These are phyloP conservation scores for Chlamydomonas sp. DNA, from an alignment of 139 green algal species.

Conservation along the genomic window DNA sequence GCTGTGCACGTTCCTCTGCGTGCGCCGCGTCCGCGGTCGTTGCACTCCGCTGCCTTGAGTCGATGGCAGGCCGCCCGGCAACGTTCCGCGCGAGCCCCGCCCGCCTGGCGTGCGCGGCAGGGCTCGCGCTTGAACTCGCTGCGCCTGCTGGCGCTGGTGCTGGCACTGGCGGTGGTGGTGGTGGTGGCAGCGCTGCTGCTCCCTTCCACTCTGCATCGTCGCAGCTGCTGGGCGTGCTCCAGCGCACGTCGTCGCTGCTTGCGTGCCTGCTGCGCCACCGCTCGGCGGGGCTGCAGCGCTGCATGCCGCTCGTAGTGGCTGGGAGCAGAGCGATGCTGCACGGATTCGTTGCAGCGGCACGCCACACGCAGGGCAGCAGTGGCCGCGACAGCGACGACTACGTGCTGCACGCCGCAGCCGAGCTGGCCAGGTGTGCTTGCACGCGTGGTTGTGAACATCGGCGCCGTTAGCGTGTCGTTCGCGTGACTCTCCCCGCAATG, in stretches of 20 bases:
- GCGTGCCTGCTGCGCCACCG: slow-evolving; percentile 6
- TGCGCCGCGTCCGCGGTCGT: neutral
- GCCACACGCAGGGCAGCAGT: neutral
- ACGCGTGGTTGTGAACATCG: neutral
- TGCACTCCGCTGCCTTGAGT: slow-evolving; percentile 2
- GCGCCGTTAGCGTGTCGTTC: too few species aligned
- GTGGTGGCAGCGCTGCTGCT: neutral
- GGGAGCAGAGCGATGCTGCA: neutral
- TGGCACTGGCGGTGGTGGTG: neutral
- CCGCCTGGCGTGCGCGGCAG: neutral
- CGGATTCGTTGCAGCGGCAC: neutral
- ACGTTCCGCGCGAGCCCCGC: neutral
- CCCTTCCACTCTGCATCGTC: neutral
- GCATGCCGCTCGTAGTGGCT: neutral
- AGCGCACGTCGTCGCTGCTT: neutral
- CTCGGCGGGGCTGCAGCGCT: neutral
- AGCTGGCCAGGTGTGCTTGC: slow-evolving; percentile 1
- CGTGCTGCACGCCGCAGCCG: neutral
- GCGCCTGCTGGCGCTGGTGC: neutral
- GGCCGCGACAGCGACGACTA: neutral
- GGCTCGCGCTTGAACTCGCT: neutral
- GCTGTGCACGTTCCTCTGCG: neutral
- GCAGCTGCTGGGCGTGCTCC: neutral
- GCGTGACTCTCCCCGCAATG: too few species aligned
- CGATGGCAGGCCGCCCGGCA: neutral